Base-by-base conservation (phyloP, 1,139 yeast genomes). In the Protomyces macrosporus region DNA sequence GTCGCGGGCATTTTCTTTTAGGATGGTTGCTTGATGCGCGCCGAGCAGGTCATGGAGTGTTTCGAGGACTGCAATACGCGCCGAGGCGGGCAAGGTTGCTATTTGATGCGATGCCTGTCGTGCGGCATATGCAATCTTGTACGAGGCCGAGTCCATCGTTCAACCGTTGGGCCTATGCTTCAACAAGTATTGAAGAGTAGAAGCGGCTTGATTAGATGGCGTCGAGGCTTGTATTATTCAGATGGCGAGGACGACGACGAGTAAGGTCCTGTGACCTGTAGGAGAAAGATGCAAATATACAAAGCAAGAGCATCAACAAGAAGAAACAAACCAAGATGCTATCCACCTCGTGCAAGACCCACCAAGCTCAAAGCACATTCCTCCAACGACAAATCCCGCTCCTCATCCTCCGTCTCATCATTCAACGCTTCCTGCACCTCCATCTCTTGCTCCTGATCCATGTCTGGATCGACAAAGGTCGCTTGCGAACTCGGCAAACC, bases 1-100 rank as follows among this genome's bases (percentile, higher is more conserved):
- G 74, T 95, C 99, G 56, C 79, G 73, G 69, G 80, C 76, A 75
- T 95, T 95, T 35, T 95, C 96, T 50, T 74, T 78, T 63, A 91
- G 76, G 64, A 95, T 87, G 53, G 78, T 78, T 2, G 78, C 82
- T 71, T 88, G 88, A 65, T 81, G 74, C 1, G 76, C 80, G 54
- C 79, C 75, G 64, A 95, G 78, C 0, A 84, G 87, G 69, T 86
- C 87, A 71, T 88, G 86, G 65, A 95, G 87, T 67, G 83, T 81
- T 68, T 81, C 78, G 56, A 95, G 79, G 0, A 97, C 96, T 0
- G 74, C 73, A 1, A 91, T 87, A 69, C 98, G 81, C 69, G 87
- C 83, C 53, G 83, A 86, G 71, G 90, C 83, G 9, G 87, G 36
- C 12, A 58, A 34, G 5, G 62, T 58, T 12, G 62, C 42, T 4